These are phyloP conservation scores for Juglanconis juglandina DNA, from an alignment of 2,329 filamentous ascomycete genomes.

Conservation along the genomic window DNA sequence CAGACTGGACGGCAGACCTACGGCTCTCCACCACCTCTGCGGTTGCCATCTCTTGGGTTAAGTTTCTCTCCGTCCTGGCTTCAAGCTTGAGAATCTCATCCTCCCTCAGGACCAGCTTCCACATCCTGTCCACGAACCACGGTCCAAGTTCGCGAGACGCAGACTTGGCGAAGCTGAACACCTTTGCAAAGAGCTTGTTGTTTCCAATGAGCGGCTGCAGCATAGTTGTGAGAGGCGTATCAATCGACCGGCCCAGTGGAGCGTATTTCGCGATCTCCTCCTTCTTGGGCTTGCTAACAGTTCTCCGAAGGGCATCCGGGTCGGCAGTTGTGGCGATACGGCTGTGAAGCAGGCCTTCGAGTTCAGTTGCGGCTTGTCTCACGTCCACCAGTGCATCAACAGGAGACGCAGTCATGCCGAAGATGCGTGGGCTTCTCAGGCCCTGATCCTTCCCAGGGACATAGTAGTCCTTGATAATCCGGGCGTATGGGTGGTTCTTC, in stretches of 20 bases:
- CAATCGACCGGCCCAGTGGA: slow-evolving; percentile 45
- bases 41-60: slow-evolving; percentile 15
- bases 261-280: slow-evolving; percentile 55
- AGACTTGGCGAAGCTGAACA: slow-evolving; percentile 57
- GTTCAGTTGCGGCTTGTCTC: slow-evolving; percentile 62
- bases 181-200: slow-evolving; percentile 47
- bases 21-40: slow-evolving; percentile 47
- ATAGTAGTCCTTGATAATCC: slow-evolving; percentile 88
- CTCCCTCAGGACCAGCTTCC: slow-evolving; percentile 67
- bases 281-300: slow-evolving; percentile 57
- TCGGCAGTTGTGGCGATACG: slow-evolving; percentile 72
- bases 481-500: slow-evolving; percentile 85
- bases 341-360: slow-evolving; percentile 75
- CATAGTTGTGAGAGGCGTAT: slow-evolving; percentile 61
- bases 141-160: slow-evolving; percentile 67
- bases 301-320: slow-evolving; percentile 53
- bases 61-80: slow-evolving; percentile 41
- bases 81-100: slow-evolving; percentile 60
- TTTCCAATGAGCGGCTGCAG: slow-evolving; percentile 45
- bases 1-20: slow-evolving; percentile 55
- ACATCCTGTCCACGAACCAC: slow-evolving; percentile 83
- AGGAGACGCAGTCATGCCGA: slow-evolving; percentile 96
- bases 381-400: slow-evolving; percentile 80
- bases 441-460: slow-evolving; percentile 29
- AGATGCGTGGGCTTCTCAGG: slow-evolving; percentile 64